A percentile compares a stretch with the other conserved stretches of the same genome.
Conservation (phyloP, 768 basidiomycete species). For the Dacryopinax spathularia region DNA sequence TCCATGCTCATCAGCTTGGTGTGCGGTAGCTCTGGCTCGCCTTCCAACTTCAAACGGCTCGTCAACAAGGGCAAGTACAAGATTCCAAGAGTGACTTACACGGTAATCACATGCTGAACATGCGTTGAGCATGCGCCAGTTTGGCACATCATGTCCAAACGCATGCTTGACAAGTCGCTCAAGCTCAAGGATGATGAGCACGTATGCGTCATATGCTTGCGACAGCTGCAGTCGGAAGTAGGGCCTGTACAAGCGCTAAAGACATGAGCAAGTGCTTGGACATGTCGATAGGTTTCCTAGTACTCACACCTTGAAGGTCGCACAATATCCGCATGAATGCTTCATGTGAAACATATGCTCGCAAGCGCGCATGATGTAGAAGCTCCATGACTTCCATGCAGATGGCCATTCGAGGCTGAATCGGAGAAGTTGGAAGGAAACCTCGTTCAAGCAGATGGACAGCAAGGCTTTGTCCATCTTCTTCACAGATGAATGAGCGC, state of each 20-base stretch:
- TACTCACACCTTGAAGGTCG: not conserved
- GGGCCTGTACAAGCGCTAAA: not conserved
- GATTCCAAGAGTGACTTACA: not conserved
- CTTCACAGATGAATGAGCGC: not conserved
- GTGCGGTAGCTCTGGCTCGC: conserved; percentile 20
- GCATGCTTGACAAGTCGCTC: not conserved
- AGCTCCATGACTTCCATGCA: not conserved
- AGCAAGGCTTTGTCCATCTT: not conserved
- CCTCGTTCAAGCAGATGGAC: not conserved
- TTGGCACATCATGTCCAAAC: not conserved
- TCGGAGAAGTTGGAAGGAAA: not conserved
- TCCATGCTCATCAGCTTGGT: conserved; percentile 21
- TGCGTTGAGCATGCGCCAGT: not conserved
- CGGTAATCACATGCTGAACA: not conserved
- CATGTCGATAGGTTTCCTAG: too few relatives aligned
- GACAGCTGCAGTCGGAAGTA: not conserved
- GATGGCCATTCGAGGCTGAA: not conserved
- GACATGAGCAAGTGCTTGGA: not conserved
- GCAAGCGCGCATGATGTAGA: not conserved
- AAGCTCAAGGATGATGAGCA: not conserved
- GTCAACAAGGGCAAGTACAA: not conserved
- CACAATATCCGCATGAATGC: not conserved
- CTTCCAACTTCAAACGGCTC: conserved; percentile 16
- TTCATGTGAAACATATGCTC: not conserved
- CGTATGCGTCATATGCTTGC: not conserved